phyloP scores from a whole-genome alignment of 2,329 filamentous ascomycete genomes.

The Coniochaeta sp. region DNA sequence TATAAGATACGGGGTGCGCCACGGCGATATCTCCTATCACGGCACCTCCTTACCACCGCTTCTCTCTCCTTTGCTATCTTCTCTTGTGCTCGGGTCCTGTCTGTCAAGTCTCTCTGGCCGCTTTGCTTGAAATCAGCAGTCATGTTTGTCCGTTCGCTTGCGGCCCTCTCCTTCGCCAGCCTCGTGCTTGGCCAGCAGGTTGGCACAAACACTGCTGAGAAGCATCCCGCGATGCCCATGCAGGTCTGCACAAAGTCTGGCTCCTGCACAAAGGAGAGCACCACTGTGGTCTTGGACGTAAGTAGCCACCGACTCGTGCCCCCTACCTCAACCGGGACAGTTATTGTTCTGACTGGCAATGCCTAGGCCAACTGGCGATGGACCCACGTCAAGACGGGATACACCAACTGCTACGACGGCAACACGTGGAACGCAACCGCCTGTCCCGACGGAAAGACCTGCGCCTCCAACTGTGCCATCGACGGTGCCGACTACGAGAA shows the following conservation, averaged over 20 bases:
- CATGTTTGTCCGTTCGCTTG: slow-evolving; percentile 6
- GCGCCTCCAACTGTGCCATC: slow-evolving; percentile 35
- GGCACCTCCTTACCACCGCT: background rate
- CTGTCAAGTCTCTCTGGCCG: background rate
- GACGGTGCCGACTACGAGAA: slow-evolving; percentile 37
- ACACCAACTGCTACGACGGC: slow-evolving; percentile 40
- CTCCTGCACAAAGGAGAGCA: slow-evolving; percentile 32
- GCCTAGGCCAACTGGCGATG: slow-evolving; percentile 39
- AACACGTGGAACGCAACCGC: slow-evolving; percentile 23
- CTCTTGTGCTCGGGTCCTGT: background rate
- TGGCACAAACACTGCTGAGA: slow-evolving; percentile 30
- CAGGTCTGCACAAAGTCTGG: slow-evolving; percentile 35
- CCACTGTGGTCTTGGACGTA: slow-evolving; percentile 38
- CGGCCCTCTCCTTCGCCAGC: slow-evolving; percentile 17
- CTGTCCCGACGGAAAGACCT: slow-evolving; percentile 32
- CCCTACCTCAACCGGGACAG: no score
- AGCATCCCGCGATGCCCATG: slow-evolving; percentile 38
- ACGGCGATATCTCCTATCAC: background rate
- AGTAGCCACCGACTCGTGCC: background rate
- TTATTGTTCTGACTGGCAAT: background rate
- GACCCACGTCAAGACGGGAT: slow-evolving; percentile 33
- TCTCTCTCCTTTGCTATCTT: background rate
- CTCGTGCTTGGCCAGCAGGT: slow-evolving; percentile 24
- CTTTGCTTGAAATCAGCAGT: background rate
- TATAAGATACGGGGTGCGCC: background rate